phyloP scores from a whole-genome alignment of 1,284 basidiomycete genomes.

The Pseudozyma sp. region DNA sequence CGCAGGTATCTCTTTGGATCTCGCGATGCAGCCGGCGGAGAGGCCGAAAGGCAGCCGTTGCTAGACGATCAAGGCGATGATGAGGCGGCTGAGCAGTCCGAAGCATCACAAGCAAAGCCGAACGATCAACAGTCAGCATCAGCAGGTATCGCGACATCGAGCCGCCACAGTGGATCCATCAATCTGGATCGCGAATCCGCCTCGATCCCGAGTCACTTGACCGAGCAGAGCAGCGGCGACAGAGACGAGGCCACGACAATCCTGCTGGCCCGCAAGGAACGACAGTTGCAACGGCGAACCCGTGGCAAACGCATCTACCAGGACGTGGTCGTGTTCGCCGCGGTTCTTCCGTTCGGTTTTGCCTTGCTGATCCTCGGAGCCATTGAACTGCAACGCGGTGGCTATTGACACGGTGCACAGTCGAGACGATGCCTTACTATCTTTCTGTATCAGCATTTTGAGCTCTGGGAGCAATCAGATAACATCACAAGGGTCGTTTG shows the following conservation, averaged over 20 bases:
- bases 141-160: slow-evolving; percentile 1
- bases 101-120: neutral
- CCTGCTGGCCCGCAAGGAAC: slow-evolving; percentile 63
- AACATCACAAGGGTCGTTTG: no score
- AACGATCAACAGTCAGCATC: neutral
- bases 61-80: slow-evolving; percentile 14
- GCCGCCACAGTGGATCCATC: slow-evolving; percentile 13
- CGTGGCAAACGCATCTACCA: slow-evolving; percentile 51
- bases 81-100: slow-evolving; percentile 2
- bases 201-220: slow-evolving; percentile 47
- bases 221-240: slow-evolving; percentile 38
- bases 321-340: slow-evolving; percentile 53
- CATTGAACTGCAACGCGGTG: slow-evolving; percentile 46
- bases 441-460: neutral
- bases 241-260: slow-evolving; percentile 62
- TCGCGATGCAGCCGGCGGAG: slow-evolving; percentile 14
- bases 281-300: slow-evolving; percentile 57
- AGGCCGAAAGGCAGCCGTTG: slow-evolving; percentile 39
- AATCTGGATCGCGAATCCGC: slow-evolving; percentile 14
- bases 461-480: neutral
- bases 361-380: slow-evolving; percentile 46
- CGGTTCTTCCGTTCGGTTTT: slow-evolving; percentile 54
- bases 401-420: slow-evolving; percentile 25
- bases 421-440: neutral
- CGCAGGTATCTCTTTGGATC: slow-evolving; percentile 43